Evolutionary conservation across 768 basidiomycete genomes (phyloP), one percentile per base, ranked within the genome.

Genomic region (Glaciozyma antarctica): DNA sequence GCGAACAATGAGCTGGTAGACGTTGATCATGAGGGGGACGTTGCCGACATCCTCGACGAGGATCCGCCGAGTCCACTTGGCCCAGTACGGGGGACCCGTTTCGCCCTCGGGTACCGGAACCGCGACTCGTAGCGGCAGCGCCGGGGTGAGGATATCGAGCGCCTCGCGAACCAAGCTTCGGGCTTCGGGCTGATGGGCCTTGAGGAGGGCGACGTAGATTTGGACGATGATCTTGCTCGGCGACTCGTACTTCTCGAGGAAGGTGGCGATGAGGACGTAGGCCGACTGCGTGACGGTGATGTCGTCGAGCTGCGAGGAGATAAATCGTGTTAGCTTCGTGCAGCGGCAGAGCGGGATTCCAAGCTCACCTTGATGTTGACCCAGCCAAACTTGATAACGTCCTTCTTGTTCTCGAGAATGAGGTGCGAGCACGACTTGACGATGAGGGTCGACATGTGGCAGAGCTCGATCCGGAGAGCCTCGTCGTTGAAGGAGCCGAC

Each of bases 371-470:
- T 41, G 38, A 54, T 54, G 57, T 43, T 58, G 72, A 86, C 83
- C 91, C 91, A 97, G 24, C 90, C 89, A 63, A 88, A 87, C 75
- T 87, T 88, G 78, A 97, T 92, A 70, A 98, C 85, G 65, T 93
- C 89, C 75, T 92, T 97, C 77, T 88, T 84, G 45, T 83, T 84
- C 53, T 90, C 87, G 64, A 84, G 84, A 51, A 95, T 80, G n/a
- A 89, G 76, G n/a, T 83, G 78, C 3, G 86, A 82, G 69, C 90
- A 92, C 72, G 87, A 81, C 65, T 93, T 88, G 6, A 98, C 86
- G 66, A 99, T 81, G 43, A 90, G 80, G 0, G 87, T 90, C 8
- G 93, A 91, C 73, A 98, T 79, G 72, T 93, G 86, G 48, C 97
- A 80, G 22, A 95, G 81, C 76, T 98, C 95, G 65, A 97, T 88